phyloP scores from a whole-genome alignment of 2,329 filamentous ascomycete species.

The Daldinia sp. region DNA sequence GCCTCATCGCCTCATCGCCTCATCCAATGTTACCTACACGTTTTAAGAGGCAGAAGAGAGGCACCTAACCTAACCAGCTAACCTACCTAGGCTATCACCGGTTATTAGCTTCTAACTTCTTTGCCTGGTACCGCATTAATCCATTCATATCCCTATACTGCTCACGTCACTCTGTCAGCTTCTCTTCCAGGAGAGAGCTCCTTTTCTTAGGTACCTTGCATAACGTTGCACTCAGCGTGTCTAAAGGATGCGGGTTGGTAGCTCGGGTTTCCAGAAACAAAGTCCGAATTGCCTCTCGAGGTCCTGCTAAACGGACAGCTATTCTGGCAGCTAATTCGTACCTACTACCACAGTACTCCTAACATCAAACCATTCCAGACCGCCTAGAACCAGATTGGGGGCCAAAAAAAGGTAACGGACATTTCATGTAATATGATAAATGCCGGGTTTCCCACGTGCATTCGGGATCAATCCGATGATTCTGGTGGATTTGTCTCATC shows the following conservation, averaged over 20 bases:
- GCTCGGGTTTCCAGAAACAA: not conserved
- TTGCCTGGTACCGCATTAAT: not conserved
- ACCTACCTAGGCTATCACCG: too few relatives aligned
- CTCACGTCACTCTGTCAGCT: slow-evolving; percentile 30
- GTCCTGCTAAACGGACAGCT: not conserved
- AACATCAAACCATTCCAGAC: not conserved
- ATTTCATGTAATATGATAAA: not conserved
- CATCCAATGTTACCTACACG: slow-evolving; percentile 25
- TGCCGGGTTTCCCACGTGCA: not conserved
- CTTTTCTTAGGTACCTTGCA: slow-evolving; percentile 26
- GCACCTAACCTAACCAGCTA: too few relatives aligned
- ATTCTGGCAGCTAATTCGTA: not conserved
- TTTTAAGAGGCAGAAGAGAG: slow-evolving; percentile 3
- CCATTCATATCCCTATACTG: slow-evolving; percentile 8
- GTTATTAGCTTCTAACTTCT: slow-evolving; percentile 13
- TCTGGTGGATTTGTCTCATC: not conserved
- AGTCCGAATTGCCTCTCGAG: not conserved
- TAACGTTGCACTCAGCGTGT: not conserved
- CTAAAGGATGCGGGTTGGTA: slow-evolving; percentile 2
- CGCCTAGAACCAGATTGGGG: not conserved
- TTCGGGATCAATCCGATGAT: not conserved
- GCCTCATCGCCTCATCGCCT: too few relatives aligned
- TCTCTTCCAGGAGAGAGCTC: not conserved
- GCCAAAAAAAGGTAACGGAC: not conserved
- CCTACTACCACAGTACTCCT: not conserved